Conservation (phyloP, 2,329 filamentous ascomycete species). For the Apiospora pterosperma region DNA sequence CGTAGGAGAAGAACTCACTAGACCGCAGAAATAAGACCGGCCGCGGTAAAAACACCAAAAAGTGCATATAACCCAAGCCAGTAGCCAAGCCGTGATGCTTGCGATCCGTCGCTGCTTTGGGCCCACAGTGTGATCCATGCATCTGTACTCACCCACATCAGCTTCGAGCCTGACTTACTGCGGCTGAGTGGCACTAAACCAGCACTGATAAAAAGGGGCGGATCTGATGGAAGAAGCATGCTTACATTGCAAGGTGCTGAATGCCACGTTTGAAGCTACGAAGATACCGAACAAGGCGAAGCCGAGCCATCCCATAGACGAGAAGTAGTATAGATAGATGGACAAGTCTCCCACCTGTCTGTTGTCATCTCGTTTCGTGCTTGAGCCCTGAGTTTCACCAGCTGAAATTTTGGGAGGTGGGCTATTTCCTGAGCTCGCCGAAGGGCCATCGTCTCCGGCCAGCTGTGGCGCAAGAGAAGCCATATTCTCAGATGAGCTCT, state of each 20-base stretch:
- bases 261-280: constrained; percentile 6
- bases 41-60: constrained; percentile 6
- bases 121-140: constrained; percentile 6
- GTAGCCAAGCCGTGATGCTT: constrained; percentile 6
- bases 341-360: constrained; percentile 7
- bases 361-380: constrained; percentile 5
- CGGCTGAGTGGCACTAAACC: constrained; percentile 6
- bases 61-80: constrained; percentile 8
- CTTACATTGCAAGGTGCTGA: constrained; percentile 7
- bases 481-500: constrained; percentile 7
- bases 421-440: constrained; percentile 2
- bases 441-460: constrained; percentile 6
- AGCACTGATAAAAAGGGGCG: constrained; percentile 7
- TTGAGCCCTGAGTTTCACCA: constrained; percentile 2
- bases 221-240: constrained; percentile 7
- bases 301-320: constrained; percentile 8
- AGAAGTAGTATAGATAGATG: constrained; percentile 9
- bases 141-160: constrained; percentile 7
- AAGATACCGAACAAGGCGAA: constrained; percentile 8
- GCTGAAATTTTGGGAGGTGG: constrained; percentile 5
- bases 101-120: constrained; percentile 5
- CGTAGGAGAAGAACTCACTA: constrained; percentile 7
- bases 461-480: constrained; percentile 7
- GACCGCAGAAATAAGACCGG: constrained; percentile 5
- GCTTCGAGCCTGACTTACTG: constrained; percentile 7